These are phyloP conservation scores for Mycena filopes DNA, from an alignment of 768 basidiomycete species.

Conservation along the genomic window DNA sequence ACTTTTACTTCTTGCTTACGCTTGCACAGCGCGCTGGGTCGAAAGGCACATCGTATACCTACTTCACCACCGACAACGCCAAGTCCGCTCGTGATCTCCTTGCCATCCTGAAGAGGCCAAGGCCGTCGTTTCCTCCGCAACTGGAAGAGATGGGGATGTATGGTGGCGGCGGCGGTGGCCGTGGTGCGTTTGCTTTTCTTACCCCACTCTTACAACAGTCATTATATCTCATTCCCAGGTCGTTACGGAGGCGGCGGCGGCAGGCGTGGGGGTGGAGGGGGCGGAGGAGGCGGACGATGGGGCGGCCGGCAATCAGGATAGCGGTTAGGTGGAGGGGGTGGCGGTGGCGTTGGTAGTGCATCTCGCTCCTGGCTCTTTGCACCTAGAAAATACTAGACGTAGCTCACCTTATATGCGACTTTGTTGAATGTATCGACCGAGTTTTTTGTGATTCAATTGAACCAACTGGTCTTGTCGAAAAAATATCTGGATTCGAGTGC, in stretches of 20 bases:
- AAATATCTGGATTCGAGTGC: too few species aligned
- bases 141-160: constrained; percentile 94
- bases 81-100: constrained; percentile 95
- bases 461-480: too few species aligned
- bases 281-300: constrained; percentile 55
- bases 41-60: constrained; percentile 94
- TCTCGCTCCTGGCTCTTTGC: background rate
- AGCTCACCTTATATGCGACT: constrained; percentile 23
- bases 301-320: constrained; percentile 58
- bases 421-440: too few species aligned
- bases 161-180: constrained; percentile 82
- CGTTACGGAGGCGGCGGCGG: constrained; percentile 70
- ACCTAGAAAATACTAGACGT: constrained; percentile 11
- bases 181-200: constrained; percentile 57
- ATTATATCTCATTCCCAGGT: constrained; percentile 49
- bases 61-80: constrained; percentile 96
- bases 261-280: constrained; percentile 53
- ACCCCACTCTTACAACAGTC: background rate
- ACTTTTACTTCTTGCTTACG: constrained; percentile 31
- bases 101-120: constrained; percentile 88
- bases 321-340: constrained; percentile 47
- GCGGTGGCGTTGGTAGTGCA: constrained; percentile 40
- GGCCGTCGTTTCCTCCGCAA: constrained; percentile 84
- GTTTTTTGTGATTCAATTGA: too few species aligned
- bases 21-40: constrained; percentile 81